Evolutionary conservation across 164 flowering plant species (phyloP), one percentile per base, ranked within the genome.

Genomic region (Aristolochia fimbriata): DNA sequence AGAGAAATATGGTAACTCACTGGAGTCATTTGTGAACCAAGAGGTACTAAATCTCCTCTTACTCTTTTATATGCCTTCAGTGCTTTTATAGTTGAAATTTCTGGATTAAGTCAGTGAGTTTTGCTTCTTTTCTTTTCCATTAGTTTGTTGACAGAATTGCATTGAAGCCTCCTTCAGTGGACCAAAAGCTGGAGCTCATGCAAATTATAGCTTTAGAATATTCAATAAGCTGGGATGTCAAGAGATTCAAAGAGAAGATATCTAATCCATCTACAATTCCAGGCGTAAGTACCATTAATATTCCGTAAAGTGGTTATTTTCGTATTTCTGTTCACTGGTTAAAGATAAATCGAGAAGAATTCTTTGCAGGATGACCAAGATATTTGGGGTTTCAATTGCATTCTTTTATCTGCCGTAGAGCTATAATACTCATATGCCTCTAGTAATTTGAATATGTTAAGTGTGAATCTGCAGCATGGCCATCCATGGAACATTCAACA

Each of bases 1-100:
- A 25, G 93, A 84, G 72, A 81, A 68, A 81, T 88, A 83, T 65
- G 99, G 84, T 47, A 74, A 70, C 70, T 65, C 75, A 46, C 45
- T 87, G 69, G 90, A 82, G 33, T 49, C 60, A 24, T 83, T 58
- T 70, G 85, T 72, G 8, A 84, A 83, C 70, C 74, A 78, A 62
- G 78, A 81, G 93, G 98, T 89, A 24, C 11, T 19, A 19, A 30
- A 56, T 10, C 59, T 47, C 14, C 33, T 17, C 10, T 3, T 43
- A 11, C 12, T 46, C 21, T 22, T 12, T 55, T n/a, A 4, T 31
- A 22, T 16, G 19, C 27, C 23, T 23, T 21, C 30, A 19, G 1
- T 3, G 22, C 15, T 33, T 21, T 25, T 46, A 16, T 8, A 43
- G 9, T 22, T 25, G 2, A 65, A 33, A 67, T 59, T n/a, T 22